Evolutionary conservation across 75 land plant genomes (phyloP).

Genomic region (Azolla pinnata): DNA sequence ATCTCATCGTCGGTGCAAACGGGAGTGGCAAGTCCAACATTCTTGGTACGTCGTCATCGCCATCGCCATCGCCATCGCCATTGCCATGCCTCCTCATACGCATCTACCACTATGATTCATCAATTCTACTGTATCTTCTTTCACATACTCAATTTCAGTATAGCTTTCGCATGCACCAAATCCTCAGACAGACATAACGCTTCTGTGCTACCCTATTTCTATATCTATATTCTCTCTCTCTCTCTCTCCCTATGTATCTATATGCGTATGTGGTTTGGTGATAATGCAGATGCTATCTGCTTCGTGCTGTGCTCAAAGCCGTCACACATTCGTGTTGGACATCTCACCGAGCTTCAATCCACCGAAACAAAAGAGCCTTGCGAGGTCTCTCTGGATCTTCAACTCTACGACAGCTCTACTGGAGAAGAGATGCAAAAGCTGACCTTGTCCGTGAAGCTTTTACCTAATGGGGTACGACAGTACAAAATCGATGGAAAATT

Average conservation of each 20-base stretch:
- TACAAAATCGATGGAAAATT: constrained; percentile 20
- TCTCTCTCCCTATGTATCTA: no score
- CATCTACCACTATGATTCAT: no score
- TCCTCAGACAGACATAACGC: no score
- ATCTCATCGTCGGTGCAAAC: constrained; percentile 22
- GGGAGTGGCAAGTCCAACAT: constrained; percentile 28
- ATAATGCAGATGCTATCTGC: constrained; percentile 17
- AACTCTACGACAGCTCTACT: neutral
- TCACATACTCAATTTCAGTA: no score
- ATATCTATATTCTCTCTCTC: no score
- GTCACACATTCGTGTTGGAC: constrained; percentile 11
- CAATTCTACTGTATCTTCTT: no score
- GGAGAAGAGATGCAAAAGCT: constrained; percentile 1
- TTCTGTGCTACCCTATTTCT: no score
- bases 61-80: no score
- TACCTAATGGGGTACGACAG: constrained; percentile 16
- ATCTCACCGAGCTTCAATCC: constrained; percentile 20
- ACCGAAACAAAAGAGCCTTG: constrained; percentile 21
- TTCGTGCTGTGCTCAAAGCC: constrained; percentile 23
- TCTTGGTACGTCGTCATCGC: constrained; percentile 18
- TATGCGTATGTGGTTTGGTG: neutral
- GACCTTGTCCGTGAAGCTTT: constrained; percentile 8
- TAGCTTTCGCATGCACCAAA: no score
- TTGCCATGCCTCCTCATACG: no score
- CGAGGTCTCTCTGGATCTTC: constrained; percentile 14